phyloP scores from a whole-genome alignment of 2,329 filamentous ascomycete genomes.

The Huntiella savannae region DNA sequence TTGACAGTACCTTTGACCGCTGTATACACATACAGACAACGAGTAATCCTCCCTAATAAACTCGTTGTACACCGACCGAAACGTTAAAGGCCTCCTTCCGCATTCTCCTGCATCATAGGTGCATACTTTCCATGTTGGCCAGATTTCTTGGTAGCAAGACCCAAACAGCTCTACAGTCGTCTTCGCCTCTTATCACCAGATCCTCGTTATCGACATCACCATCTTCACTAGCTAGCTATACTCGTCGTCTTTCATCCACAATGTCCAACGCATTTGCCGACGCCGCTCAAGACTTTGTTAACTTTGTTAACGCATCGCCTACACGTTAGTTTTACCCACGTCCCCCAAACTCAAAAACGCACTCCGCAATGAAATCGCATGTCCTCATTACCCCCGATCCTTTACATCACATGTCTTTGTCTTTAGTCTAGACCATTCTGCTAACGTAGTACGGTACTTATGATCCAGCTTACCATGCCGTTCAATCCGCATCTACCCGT shows the following conservation, averaged over 20 bases:
- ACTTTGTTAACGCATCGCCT: constrained; percentile 86
- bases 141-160: constrained; percentile 8
- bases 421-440: background rate
- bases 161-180: background rate
- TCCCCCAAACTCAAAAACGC: background rate
- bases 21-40: too few species aligned
- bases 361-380: too few species aligned
- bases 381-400: too few species aligned
- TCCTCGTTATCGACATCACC: background rate
- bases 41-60: too few species aligned
- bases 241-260: constrained; percentile 15
- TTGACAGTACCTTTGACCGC: background rate
- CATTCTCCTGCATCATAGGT: too few species aligned
- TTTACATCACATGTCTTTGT: background rate
- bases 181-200: background rate
- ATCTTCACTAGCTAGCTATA: background rate
- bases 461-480: constrained; percentile 71
- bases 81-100: too few species aligned
- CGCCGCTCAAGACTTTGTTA: constrained; percentile 64
- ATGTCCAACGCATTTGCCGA: constrained; percentile 27
- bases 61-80: background rate
- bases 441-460: background rate
- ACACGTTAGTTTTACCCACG: constrained; percentile 44
- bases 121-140: constrained; percentile 5
- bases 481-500: constrained; percentile 55